Evolutionary conservation across 106 monocot species (phyloP).

Genomic region (Posidonia australis): DNA sequence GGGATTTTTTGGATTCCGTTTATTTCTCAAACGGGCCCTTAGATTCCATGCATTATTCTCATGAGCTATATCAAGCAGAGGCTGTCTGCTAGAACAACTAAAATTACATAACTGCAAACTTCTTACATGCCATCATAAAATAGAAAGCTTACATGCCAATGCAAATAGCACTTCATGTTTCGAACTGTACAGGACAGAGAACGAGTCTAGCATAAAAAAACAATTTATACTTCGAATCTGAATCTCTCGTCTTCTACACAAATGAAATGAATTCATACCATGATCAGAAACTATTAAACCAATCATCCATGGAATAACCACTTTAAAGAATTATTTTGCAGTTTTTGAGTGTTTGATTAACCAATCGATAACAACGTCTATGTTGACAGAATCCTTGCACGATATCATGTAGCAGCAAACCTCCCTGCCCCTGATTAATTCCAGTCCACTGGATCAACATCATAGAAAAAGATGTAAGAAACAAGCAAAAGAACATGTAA

Average conservation of each 20-base stretch:
- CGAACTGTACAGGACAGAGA: not conserved
- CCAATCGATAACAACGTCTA: constrained; percentile 27
- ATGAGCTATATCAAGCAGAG: too few species aligned
- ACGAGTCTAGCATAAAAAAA: too few species aligned
- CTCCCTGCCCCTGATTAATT: constrained; percentile 12
- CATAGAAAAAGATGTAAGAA: not conserved
- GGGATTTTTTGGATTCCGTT: too few species aligned
- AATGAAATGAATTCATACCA: constrained; percentile 3
- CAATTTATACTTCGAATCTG: not conserved
- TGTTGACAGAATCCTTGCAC: constrained; percentile 32
- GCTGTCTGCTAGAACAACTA: too few species aligned
- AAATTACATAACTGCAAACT: too few species aligned
- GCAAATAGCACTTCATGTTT: not conserved
- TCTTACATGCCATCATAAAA: too few species aligned
- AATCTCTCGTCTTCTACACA: not conserved
- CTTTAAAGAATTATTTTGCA: not conserved
- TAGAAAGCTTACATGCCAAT: too few species aligned
- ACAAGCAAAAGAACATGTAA: not conserved
- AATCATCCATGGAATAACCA: not conserved
- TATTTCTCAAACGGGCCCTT: too few species aligned
- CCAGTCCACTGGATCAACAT: constrained; percentile 8
- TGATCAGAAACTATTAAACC: too few species aligned
- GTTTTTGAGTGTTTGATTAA: constrained; percentile 25
- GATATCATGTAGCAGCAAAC: constrained; percentile 32
- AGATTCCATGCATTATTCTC: too few species aligned